A percentile compares a stretch with the other conserved stretches of the same genome.
These are phyloP conservation scores for Thelonectria discophora DNA, from an alignment of 2,329 filamentous ascomycete genomes.

Conservation along the genomic window DNA sequence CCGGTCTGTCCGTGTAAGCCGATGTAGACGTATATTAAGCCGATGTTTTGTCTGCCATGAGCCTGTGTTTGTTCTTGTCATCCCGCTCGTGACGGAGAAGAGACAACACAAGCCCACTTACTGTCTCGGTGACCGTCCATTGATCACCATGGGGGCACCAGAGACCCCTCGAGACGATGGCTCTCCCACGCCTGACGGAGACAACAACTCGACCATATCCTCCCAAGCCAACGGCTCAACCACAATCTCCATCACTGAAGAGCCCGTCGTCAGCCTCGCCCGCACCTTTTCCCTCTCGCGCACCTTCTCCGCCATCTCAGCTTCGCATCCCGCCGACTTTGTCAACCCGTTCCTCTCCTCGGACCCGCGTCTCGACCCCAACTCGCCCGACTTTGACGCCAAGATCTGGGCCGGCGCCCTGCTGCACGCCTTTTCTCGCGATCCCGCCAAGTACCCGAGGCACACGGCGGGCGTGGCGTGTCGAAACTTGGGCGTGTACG, in stretches of 20 bases:
- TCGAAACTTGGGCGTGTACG: conserved; percentile 25
- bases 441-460: conserved; percentile 28
- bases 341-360: conserved; percentile 23
- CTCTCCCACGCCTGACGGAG: not conserved
- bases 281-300: conserved; percentile 28
- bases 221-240: conserved; percentile 8
- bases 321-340: not conserved
- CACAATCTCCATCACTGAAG: conserved; percentile 15
- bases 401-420: conserved; percentile 23
- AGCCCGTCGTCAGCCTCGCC: conserved; percentile 26
- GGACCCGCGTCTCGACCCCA: conserved; percentile 28
- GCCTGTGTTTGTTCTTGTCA: not conserved
- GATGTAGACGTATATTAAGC: not conserved
- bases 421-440: conserved; percentile 32
- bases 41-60: not conserved
- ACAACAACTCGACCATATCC: not conserved
- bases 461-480: conserved; percentile 28
- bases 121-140: not conserved
- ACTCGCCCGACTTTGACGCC: conserved; percentile 21
- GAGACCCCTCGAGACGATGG: conserved; percentile 5
- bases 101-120: not conserved
- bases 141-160: conserved; percentile 3
- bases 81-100: not conserved
- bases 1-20: too few relatives aligned
- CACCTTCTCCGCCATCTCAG: conserved; percentile 26